A percentile compares a stretch with the other conserved stretches of the same genome.
Conservation (phyloP, 441 rosid genomes). For the Erysimum cheiri region DNA sequence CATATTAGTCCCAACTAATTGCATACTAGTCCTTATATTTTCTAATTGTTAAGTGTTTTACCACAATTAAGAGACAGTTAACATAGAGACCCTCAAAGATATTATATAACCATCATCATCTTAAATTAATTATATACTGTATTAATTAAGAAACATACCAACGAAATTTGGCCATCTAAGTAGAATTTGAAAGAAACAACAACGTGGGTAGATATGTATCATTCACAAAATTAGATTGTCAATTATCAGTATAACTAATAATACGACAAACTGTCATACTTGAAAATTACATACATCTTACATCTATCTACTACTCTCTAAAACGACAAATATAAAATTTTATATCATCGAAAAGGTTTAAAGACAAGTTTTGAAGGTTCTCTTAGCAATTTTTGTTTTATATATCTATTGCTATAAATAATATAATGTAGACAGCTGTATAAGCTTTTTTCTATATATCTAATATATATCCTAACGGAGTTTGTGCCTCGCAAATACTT, state of each 20-base stretch:
- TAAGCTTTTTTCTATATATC: neutral
- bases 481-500: conserved; percentile 11
- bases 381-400: conserved; percentile 24
- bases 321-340: neutral
- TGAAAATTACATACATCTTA: neutral
- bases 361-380: conserved; percentile 10
- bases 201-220: conserved; percentile 15
- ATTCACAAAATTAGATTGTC: neutral
- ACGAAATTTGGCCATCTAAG: neutral
- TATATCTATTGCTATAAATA: neutral
- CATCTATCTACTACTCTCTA: neutral
- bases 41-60: neutral
- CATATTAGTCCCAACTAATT: neutral
- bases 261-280: neutral
- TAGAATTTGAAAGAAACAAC: neutral
- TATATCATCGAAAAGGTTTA: neutral
- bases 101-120: neutral
- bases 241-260: conserved; percentile 2
- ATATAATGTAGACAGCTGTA: conserved; percentile 32
- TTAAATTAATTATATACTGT: neutral
- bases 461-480: conserved; percentile 5
- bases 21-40: conserved; percentile 14
- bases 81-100: neutral
- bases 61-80: neutral
- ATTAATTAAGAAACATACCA: neutral